Base-by-base conservation (phyloP, 1,284 basidiomycete genomes). In the Pseudozyma sp. region DNA sequence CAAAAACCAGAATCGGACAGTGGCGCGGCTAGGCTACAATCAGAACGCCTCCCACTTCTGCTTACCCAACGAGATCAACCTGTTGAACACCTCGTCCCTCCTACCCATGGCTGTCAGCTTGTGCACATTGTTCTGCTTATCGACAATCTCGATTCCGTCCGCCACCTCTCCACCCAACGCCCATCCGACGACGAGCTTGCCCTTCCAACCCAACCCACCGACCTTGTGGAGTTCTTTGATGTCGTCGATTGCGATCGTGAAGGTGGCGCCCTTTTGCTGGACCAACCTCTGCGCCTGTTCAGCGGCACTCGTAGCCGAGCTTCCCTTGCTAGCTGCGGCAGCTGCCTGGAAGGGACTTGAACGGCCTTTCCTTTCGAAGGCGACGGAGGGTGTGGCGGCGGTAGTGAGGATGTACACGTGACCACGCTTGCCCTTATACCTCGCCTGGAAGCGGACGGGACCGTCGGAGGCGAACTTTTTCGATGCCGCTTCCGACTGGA, bases 191-290 rank as follows among this genome's bases (percentile, higher is more conserved):
- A 84, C 60, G 17, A 85, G 61, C 59, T 84, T 85, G 6, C 73
- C 76, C 73, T 84, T 84, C 78, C 79, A 84, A 6, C 84, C 84
- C 24, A 85, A 54, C 2, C 84, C 84, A 14, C 84, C 84, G 7
- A 84, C 58, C 62, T 85, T 85, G 63, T 71, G 68, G 7, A 84
- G 57, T 50, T 79, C 79, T 30, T 60, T 61, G 43, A 85, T 83
- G 30, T 84, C 82, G n/a, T 81, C 74, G 35, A 84, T 68, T 6
- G 75, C 73, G 30, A 84, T 68, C 7, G 70, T 58, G 42, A 83
- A 84, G 16, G 60, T 62, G 0, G 81, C 68, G 0, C 47, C 47
- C 7, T 47, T 51, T 16, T 68, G 65, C 42, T 61, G 53, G 3
- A 62, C 62, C 37, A 73, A 33, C 30, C 55, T 52, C 47, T 60